Percentiles rank a stretch among this genome's conserved stretches.
Conservation (phyloP, 306 rosid genomes). For the Cucurbita pepo region DNA sequence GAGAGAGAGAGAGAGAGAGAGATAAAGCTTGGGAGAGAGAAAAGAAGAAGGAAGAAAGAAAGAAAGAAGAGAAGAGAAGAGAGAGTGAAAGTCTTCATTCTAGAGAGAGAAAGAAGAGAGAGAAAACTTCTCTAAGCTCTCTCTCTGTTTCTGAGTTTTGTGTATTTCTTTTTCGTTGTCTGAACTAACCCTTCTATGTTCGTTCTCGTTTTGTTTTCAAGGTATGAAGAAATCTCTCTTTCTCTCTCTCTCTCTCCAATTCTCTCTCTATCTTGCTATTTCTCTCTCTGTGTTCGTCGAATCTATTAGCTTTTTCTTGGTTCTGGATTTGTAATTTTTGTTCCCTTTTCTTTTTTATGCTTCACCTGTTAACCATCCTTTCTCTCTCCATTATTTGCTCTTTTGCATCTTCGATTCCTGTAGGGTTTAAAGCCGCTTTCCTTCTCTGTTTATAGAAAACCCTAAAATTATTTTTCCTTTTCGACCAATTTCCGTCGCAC, state of each 20-base stretch:
- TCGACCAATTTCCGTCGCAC: slow-evolving; percentile 11
- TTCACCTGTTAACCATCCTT: slow-evolving; percentile 8
- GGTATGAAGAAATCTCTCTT: slow-evolving; percentile 37
- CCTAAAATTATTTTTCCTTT: slow-evolving; percentile 12
- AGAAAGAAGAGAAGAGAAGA: background rate
- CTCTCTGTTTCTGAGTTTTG: slow-evolving; percentile 19
- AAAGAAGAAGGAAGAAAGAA: slow-evolving; percentile 10
- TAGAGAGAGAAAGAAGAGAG: slow-evolving; percentile 22
- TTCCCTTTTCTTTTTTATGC: slow-evolving; percentile 5
- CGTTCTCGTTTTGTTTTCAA: slow-evolving; percentile 32
- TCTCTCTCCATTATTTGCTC: background rate
- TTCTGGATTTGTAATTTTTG: slow-evolving; percentile 16
- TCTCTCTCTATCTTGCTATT: background rate
- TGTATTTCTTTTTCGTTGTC: slow-evolving; percentile 19
- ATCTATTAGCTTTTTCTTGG: slow-evolving; percentile 36
- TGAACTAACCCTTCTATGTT: slow-evolving; percentile 18
- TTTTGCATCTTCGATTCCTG: slow-evolving; percentile 21
- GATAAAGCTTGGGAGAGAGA: slow-evolving; percentile 10
- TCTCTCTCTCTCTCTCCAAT: slow-evolving; percentile 4
- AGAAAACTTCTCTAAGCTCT: slow-evolving; percentile 30
- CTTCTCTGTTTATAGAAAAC: slow-evolving; percentile 14
- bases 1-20: slow-evolving; percentile 54
- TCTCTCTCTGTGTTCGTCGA: slow-evolving; percentile 23
- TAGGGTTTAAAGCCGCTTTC: slow-evolving; percentile 56
- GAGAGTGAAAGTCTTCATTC: slow-evolving; percentile 24